Evolutionary conservation across 1,284 basidiomycete species (phyloP), one percentile per base, ranked within the genome.

Genomic region (Pseudozyma tsukubaensis): DNA sequence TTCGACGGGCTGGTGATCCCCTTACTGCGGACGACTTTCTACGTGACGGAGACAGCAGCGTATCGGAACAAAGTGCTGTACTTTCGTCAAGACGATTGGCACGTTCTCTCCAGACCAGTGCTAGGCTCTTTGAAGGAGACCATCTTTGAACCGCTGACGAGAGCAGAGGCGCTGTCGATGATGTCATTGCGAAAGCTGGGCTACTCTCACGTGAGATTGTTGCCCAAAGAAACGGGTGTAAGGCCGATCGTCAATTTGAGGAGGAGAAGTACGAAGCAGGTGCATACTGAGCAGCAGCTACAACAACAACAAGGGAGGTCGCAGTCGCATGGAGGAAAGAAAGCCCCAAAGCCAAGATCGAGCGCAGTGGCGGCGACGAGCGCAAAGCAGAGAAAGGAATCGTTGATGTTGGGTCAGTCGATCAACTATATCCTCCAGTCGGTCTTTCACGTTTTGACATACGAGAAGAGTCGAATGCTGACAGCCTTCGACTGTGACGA

Each of bases 71-170:
- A 90, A 53, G 89, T 94, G 0, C 86, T 98, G 0, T 99, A 96
- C 84, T 99, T 97, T 82, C 89, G 94, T 9, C 94, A 97, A 62
- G 94, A 95, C 61, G 94, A 96, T 76, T 99, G 97, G 97, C 87
- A 57, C 21, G 86, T 85, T 2, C 87, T 97, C 5, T 94, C 93
- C 58, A 86, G 87, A 2, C 97, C 97, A 0, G 87, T 97, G 21
- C 87, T 97, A 16, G 88, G 90, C 58, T 88, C 89, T 32, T 87
- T 98, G 39, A 90, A 92, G 89, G 4, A 55, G 39, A 54, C 52
- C 8, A 52, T 76, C 21, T 83, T 83, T 42, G 73, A 77, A 51
- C 63, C 68, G 13, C 13, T 80, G 37, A 65, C 67, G 9, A 24
- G 68, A 4, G 48, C 63, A 2, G 72, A 81, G 51, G 78, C 89